A percentile compares a stretch with the other conserved stretches of the same genome.
Evolutionary conservation across 2,329 filamentous ascomycete genomes (phyloP).

Genomic region (Aspergillus puulaauensis): DNA sequence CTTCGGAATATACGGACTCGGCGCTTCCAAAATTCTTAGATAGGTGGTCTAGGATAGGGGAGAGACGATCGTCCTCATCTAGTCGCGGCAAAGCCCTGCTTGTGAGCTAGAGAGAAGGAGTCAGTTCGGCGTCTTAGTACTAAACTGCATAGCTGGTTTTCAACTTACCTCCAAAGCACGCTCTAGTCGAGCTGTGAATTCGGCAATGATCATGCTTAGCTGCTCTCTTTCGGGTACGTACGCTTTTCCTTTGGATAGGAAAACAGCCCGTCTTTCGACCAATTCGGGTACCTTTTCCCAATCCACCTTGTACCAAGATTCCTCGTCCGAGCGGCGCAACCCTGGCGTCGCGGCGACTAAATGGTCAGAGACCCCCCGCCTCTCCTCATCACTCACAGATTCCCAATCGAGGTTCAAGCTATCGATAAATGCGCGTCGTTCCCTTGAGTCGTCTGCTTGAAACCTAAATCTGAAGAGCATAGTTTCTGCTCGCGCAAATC

Average conservation of each 20-base stretch:
- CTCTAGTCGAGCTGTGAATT: slow-evolving; percentile 79
- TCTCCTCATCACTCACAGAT: slow-evolving; percentile 75
- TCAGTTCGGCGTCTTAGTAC: slow-evolving; percentile 17
- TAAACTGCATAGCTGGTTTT: slow-evolving; percentile 10
- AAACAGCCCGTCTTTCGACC: slow-evolving; percentile 74
- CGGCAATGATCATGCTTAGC: slow-evolving; percentile 81
- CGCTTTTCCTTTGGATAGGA: slow-evolving; percentile 77
- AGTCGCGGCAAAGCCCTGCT: slow-evolving; percentile 86
- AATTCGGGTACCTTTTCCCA: slow-evolving; percentile 92
- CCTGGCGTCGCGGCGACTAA: slow-evolving; percentile 59
- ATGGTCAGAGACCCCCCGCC: slow-evolving; percentile 62
- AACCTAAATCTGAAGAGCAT: slow-evolving; percentile 85
- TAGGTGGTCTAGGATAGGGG: slow-evolving; percentile 74
- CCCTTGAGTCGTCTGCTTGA: slow-evolving; percentile 69
- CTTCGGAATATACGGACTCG: slow-evolving; percentile 74
- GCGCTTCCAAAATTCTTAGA: slow-evolving; percentile 94
- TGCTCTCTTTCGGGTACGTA: slow-evolving; percentile 89
- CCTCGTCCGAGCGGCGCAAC: slow-evolving; percentile 63
- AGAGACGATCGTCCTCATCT: slow-evolving; percentile 91
- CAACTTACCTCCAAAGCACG: slow-evolving; percentile 72
- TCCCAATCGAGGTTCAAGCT: slow-evolving; percentile 82
- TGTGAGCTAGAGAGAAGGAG: slow-evolving; percentile 61
- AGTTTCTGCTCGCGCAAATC: slow-evolving; percentile 83
- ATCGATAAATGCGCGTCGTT: slow-evolving; percentile 74
- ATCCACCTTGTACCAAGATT: slow-evolving; percentile 93